Evolutionary conservation across 1,284 basidiomycete genomes (phyloP), one percentile per base, ranked within the genome.

Genomic region (Athelia psychrophila): DNA sequence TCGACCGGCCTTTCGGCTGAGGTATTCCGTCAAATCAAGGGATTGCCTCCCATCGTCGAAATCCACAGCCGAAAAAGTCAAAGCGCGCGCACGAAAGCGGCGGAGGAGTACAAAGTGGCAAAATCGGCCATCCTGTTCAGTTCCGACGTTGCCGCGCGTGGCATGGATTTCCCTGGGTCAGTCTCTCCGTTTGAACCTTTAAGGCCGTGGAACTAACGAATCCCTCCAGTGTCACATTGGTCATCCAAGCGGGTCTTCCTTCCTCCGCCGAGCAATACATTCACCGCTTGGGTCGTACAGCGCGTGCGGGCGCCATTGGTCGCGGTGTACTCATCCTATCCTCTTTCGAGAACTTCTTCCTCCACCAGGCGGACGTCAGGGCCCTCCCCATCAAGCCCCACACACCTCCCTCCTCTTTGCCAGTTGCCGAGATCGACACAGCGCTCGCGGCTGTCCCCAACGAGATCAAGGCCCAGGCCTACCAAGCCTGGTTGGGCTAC

Each of bases 251-350:
- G 30, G 84, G 94, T 57, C 87, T 95, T 58, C 93, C 94, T 0
- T 79, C 86, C 6, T 87, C 88, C 19, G 75, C 88, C 1, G 77
- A 93, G 47, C 86, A 93, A 25, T 97, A 96, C 66, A 86, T 97
- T 30, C 94, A 97, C 66, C 87, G 94, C 47, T 90, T 96, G 15
- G 94, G 94, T 19, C 83, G 95, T 51, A 96, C 94, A 2, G 94
- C 94, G 0, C 84, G 94, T 51, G 93, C 93, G 0, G 91, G 61
- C 74, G 82, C 65, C 80, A 86, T 55, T 77, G 90, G 83, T 61
- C 60, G 74, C 47, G 86, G 87, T 3, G 72, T 86, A 25, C 66
- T 88, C 35, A 65, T 88, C 51, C 76, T 88, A 30, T 74, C 77
- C 48, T 72, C 74, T 18, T 73, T 70, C 47, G 86, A 89, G 58